Base-by-base conservation (phyloP, 2,329 filamentous ascomycete genomes). In the Apiospora rasikravindrae region DNA sequence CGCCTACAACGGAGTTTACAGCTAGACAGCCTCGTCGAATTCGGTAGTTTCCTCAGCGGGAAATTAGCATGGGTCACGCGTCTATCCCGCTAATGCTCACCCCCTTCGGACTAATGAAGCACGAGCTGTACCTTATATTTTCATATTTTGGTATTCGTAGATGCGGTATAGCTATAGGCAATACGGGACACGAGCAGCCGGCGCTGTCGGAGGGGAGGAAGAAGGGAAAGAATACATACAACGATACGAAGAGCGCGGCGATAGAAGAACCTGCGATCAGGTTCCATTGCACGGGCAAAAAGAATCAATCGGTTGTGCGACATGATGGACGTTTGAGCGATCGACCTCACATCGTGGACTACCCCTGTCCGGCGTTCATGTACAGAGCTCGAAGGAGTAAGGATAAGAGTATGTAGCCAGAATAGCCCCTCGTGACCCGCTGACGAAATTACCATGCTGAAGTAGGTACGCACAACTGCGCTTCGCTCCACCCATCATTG, bases 361-460 rank as follows among this genome's bases (percentile, higher is more conserved):
- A 64, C 57, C 57, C 57, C 57, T 64, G 57, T 64, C 33, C 40
- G 57, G 57, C 24, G 57, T 64, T 64, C 57, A 64, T 64, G 57
- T 64, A 64, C 10, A 22, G 33, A 40, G 57, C 57, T 40, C 19
- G 57, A 37, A 64, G 57, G 57, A 64, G 57, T 33, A 64, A 40
- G 57, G 57, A 40, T 64, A 40, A n/a, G 57, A 64, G 57, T 64
- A n/a, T n/a, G n/a, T n/a, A 64, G 14, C 57, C 2, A 37, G 33
- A 37, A 7, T 37, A 37, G 33, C 33, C 33, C 33, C 57, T 7
- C 57, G 57, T 64, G 57, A 64, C 57, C 57, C 57, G 57, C 57
- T 64, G 57, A 64, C 57, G 57, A 64, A 64, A 64, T 64, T 64
- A 40, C 57, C 33, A 64, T 64, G 19, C 33, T 22, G n/a, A n/a